Evolutionary conservation across 2,329 filamentous ascomycete species (phyloP).

Genomic region (Septoria petroselini): DNA sequence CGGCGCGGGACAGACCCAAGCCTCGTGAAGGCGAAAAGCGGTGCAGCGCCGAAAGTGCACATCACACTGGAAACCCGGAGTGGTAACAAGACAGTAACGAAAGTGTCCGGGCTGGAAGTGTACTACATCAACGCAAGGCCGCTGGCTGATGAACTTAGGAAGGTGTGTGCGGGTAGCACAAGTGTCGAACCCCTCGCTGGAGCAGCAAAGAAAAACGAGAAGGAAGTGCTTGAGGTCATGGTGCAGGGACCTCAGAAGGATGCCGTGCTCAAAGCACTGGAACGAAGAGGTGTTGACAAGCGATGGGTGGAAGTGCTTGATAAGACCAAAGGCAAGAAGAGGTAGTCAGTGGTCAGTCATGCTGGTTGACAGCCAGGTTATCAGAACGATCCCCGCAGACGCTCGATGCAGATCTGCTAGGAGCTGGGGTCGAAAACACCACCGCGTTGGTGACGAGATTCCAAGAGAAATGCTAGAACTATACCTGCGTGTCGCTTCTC

Average conservation of each 20-base stretch:
- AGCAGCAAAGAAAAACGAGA: conserved; percentile 58
- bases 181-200: conserved; percentile 61
- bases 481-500: too few species aligned
- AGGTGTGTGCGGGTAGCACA: conserved; percentile 65
- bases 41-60: conserved; percentile 57
- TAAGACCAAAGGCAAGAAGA: conserved; percentile 65
- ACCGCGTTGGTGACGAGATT: too few species aligned
- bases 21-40: conserved; percentile 59
- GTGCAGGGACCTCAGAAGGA: conserved; percentile 65
- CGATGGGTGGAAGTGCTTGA: conserved; percentile 64
- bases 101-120: conserved; percentile 58
- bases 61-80: conserved; percentile 62
- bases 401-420: too few species aligned
- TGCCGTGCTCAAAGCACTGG: conserved; percentile 58
- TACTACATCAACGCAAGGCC: conserved; percentile 60
- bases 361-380: too few species aligned
- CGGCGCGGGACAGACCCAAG: conserved; percentile 44
- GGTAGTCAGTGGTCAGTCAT: too few species aligned
- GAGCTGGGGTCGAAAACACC: too few species aligned
- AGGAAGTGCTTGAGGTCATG: conserved; percentile 64
- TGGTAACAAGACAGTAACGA: conserved; percentile 64
- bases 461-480: too few species aligned
- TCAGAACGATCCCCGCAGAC: too few species aligned
- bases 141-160: conserved; percentile 64
- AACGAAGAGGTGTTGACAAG: conserved; percentile 56